Percentiles rank a stretch among this genome's conserved stretches.
Evolutionary conservation across 1,139 yeast genomes (phyloP).

Genomic region (Pichia kudriavzevii): DNA sequence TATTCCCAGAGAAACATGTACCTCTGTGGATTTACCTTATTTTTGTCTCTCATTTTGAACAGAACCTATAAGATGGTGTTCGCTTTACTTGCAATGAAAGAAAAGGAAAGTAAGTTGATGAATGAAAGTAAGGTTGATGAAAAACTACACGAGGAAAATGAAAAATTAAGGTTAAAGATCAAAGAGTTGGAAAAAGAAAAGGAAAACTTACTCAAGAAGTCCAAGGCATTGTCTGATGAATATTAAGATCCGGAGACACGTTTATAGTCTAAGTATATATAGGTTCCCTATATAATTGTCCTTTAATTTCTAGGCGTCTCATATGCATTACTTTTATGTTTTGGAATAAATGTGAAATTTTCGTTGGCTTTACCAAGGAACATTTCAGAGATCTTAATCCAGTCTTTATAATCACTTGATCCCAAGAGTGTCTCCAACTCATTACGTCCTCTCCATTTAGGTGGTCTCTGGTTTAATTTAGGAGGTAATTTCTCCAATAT

Average conservation of each 20-base stretch:
- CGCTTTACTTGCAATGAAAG: conserved; percentile 57
- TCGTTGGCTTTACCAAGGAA: conserved; percentile 81
- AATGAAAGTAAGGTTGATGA: conserved; percentile 19
- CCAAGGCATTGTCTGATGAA: conserved; percentile 57
- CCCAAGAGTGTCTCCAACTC: conserved; percentile 88
- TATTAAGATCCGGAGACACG: conserved; percentile 33
- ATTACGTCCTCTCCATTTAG: conserved; percentile 88
- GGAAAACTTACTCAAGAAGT: conserved; percentile 63
- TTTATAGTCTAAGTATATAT: conserved; percentile 1
- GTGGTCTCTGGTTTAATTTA: conserved; percentile 87
- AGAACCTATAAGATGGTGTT: conserved; percentile 82
- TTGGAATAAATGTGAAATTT: conserved; percentile 74
- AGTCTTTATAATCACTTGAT: conserved; percentile 76
- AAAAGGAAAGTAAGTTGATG: conserved; percentile 37
- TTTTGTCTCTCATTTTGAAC: conserved; percentile 75
- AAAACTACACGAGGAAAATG: conserved; percentile 23
- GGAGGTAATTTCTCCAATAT: conserved; percentile 85
- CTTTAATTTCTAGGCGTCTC: conserved; percentile 23
- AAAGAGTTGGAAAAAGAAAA: conserved; percentile 57
- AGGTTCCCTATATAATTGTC: conserved; percentile 2
- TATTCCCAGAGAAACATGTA: conserved; percentile 97
- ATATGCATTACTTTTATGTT: conserved; percentile 87
- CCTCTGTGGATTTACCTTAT: conserved; percentile 90
- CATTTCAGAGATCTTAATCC: conserved; percentile 97
- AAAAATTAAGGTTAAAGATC: conserved; percentile 44